Evolutionary conservation across 148 eudicot genomes (phyloP).

Genomic region (Euryodendron excelsum): DNA sequence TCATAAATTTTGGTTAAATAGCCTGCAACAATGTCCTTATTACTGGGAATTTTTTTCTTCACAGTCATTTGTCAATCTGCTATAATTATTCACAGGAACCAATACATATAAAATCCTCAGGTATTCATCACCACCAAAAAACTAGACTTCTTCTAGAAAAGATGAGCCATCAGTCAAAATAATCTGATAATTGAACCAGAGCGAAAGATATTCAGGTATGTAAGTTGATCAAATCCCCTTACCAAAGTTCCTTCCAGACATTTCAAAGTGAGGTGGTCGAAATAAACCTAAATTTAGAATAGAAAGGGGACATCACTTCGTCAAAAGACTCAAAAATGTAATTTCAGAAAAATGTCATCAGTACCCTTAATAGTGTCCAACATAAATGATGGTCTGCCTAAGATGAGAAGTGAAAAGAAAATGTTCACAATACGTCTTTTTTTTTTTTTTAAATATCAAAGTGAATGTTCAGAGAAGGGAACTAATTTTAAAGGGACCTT

Average conservation of each 20-base stretch:
- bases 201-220: too few species aligned
- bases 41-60: not conserved
- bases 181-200: too few species aligned
- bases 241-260: too few species aligned
- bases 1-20: not conserved
- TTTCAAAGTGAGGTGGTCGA: too few species aligned
- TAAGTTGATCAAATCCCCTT: too few species aligned
- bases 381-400: not conserved
- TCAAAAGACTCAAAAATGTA: not conserved
- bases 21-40: not conserved
- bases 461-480: not conserved
- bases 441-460: not conserved
- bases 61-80: not conserved
- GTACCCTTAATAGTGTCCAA: not conserved
- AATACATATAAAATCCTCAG: not conserved
- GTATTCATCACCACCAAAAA: too few species aligned
- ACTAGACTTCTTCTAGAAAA: too few species aligned
- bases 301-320: not conserved
- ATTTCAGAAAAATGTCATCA: not conserved
- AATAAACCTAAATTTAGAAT: too few species aligned
- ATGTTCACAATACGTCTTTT: not conserved
- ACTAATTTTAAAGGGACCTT: too few species aligned
- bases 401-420: not conserved
- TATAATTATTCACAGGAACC: not conserved
- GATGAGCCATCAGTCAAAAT: too few species aligned